Evolutionary conservation across 2,329 filamentous ascomycete genomes (phyloP), one percentile per base, ranked within the genome.

Genomic region (Colletotrichum costaricense): DNA sequence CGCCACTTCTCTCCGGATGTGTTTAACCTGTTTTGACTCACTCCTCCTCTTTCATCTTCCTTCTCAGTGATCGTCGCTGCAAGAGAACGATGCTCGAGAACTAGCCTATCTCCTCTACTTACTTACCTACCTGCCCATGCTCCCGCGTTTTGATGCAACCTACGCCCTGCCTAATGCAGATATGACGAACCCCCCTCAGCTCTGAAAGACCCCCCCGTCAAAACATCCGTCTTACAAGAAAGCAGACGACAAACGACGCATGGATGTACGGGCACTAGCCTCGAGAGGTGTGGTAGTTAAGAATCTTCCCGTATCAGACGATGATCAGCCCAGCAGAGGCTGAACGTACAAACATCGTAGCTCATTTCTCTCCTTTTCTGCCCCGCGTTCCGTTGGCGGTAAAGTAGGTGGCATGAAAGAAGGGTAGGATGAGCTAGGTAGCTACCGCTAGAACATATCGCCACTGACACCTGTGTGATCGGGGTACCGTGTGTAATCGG

Each of bases 261-360:
- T 19, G 12, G 2, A 16, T 19, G 38, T 11, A 35, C 7, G 12
- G 14, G 2, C 5, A 12, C 38, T 2, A 16, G 38, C 38, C 38
- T 42, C 19, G 2, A 22, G 35, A 33, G 46, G 38, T 26, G 28
- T 52, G 60, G 19, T 35, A 16, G 5, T 14, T 11, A 28, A 16
- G 14, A 22, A 46, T 35, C 33, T 0, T 12, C 4, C n/a, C 12
- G 58, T 66, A 69, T 72, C 30, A 49, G 66, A 69, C 46, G 66
- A 69, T 33, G 66, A 73, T 73, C 66, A 33, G 59, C 46, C n/a
- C 63, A 57, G 68, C n/a, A 33, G 42, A 19, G 42, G 42, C 19
- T 49, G 16, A 49, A 22, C 7, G 19, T n/a, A 49, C 19, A 49
- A 49, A 49, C 19, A 49, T 49, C 42, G 1, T 42, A 42, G 42